Evolutionary conservation across 495 filamentous ascomycete genomes (phyloP).

Genomic region (Bacidia rubella): DNA sequence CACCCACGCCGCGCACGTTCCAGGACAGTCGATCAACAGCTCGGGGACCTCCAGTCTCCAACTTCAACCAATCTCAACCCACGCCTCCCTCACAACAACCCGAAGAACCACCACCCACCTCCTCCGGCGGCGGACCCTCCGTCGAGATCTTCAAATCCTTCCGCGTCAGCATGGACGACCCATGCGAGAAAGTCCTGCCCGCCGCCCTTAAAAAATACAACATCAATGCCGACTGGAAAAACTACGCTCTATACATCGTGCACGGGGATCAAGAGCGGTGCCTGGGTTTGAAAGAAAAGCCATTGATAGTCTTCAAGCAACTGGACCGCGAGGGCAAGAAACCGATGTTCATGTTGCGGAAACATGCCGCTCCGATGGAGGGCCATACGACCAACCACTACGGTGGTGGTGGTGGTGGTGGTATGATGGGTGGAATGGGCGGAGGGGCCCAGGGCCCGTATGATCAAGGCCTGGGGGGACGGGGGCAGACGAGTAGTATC

Average conservation of each 20-base stretch:
- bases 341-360: slow-evolving; percentile 97
- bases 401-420: background rate
- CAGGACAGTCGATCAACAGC: background rate
- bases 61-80: slow-evolving; percentile 3
- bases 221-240: slow-evolving; percentile 91
- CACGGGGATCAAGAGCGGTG: slow-evolving; percentile 96
- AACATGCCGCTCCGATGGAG: slow-evolving; percentile 32
- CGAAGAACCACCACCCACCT: slow-evolving; percentile 26
- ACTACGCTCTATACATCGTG: slow-evolving; percentile 95
- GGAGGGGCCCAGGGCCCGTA: slow-evolving; percentile 4
- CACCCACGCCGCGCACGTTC: slow-evolving; percentile 23
- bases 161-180: slow-evolving; percentile 92
- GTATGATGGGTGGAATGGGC: slow-evolving; percentile 11
- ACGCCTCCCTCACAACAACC: slow-evolving; percentile 5
- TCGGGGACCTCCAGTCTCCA: background rate
- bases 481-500: slow-evolving; percentile 16
- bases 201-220: slow-evolving; percentile 96
- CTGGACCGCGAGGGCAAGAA: slow-evolving; percentile 92
- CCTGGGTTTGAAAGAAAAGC: slow-evolving; percentile 79
- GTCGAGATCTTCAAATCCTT: slow-evolving; percentile 98
- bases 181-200: slow-evolving; percentile 91
- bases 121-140: slow-evolving; percentile 31
- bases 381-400: slow-evolving; percentile 10
- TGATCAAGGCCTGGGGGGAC: slow-evolving; percentile 14
- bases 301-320: slow-evolving; percentile 92